These are phyloP conservation scores for Thalassiosira mediterranea DNA, from an alignment of 352 stramenopile species.

Conservation along the genomic window DNA sequence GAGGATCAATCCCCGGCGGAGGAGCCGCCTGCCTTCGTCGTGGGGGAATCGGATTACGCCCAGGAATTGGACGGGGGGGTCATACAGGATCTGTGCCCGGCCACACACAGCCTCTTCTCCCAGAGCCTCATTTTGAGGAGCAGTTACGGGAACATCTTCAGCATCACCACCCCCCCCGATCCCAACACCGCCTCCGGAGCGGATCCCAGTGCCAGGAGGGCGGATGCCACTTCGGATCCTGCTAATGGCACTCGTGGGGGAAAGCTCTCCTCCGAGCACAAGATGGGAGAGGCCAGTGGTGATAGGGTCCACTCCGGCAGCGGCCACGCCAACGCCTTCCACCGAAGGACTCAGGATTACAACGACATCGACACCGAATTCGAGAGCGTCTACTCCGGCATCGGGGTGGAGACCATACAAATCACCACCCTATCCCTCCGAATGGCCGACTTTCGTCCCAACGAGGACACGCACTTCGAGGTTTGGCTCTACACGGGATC, in stretches of 20 bases:
- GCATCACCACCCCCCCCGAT: constrained; percentile 14
- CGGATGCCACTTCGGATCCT: background rate
- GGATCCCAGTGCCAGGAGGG: background rate
- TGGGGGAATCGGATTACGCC: too few species aligned
- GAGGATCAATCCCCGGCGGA: too few species aligned
- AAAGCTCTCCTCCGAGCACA: background rate
- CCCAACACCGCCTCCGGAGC: background rate
- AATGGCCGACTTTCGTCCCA: constrained; percentile 10
- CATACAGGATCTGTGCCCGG: constrained; percentile 6
- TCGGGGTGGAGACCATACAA: constrained; percentile 1
- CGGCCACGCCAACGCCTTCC: background rate
- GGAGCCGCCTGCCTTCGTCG: too few species aligned
- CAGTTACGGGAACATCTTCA: constrained; percentile 26
- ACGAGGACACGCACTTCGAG: constrained; percentile 17
- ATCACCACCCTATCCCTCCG: constrained; percentile 3
- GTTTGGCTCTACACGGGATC: constrained; percentile 19
- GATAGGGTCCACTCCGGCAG: background rate
- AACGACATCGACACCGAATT: constrained; percentile 3
- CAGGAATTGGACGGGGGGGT: background rate
- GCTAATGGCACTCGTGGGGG: background rate
- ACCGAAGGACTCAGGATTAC: background rate
- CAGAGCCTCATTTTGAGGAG: constrained; percentile 15
- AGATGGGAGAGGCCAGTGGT: background rate
- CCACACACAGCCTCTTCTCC: constrained; percentile 15
- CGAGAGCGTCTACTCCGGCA: background rate